phyloP scores from a whole-genome alignment of 2,329 filamentous ascomycete species.

The Epichloe hybrida region DNA sequence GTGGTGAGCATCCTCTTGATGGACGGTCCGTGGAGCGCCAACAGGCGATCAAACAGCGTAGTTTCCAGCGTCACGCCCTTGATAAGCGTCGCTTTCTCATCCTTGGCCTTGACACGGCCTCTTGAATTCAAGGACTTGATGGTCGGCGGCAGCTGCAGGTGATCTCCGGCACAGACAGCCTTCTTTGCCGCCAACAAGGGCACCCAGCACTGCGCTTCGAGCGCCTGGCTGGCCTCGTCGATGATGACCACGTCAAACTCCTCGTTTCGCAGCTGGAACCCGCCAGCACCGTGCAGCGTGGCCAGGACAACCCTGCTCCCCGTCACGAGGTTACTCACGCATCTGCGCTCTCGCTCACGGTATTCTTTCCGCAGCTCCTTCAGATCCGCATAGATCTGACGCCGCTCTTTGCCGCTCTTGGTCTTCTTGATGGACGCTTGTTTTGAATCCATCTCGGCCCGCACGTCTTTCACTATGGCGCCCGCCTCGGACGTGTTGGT shows the following conservation, averaged over 20 bases:
- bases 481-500: constrained; percentile 85
- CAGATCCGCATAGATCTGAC: constrained; percentile 71
- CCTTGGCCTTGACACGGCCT: constrained; percentile 25
- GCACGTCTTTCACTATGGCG: constrained; percentile 76
- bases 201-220: constrained; percentile 97
- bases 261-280: constrained; percentile 65
- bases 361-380: constrained; percentile 81
- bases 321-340: constrained; percentile 60
- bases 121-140: constrained; percentile 65
- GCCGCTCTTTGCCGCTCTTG: constrained; percentile 63
- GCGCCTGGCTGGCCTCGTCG: constrained; percentile 88
- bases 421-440: constrained; percentile 83
- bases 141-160: constrained; percentile 85
- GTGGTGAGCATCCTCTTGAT: constrained; percentile 95
- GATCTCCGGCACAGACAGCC: constrained; percentile 83
- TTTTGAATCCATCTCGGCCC: constrained; percentile 85
- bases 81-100: constrained; percentile 21
- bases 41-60: constrained; percentile 85
- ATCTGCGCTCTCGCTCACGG: constrained; percentile 68
- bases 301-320: constrained; percentile 80
- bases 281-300: constrained; percentile 84
- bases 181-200: constrained; percentile 69
- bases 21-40: constrained; percentile 62
- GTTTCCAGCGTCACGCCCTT: constrained; percentile 58
- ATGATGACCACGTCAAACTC: constrained; percentile 89